phyloP scores from a whole-genome alignment of 2,329 filamentous ascomycete genomes.

The Furcasterigmium furcatum region DNA sequence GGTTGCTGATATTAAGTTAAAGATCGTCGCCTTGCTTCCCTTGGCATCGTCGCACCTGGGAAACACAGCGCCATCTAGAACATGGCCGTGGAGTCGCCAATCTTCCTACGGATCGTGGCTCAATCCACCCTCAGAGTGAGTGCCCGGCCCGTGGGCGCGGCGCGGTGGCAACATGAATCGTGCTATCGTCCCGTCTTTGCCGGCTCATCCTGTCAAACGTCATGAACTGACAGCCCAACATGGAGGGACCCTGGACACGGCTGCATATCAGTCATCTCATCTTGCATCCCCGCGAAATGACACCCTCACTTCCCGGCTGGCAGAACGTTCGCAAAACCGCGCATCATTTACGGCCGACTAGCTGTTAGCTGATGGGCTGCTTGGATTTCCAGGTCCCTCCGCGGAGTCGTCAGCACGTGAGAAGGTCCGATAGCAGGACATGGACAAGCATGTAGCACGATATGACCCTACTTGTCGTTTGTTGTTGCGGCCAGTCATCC shows the following conservation, averaged over 20 bases:
- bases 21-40: background rate
- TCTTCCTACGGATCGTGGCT: background rate
- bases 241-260: constrained; percentile 1
- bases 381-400: too few species aligned
- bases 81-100: background rate
- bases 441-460: too few species aligned
- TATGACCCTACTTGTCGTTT: too few species aligned
- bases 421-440: too few species aligned
- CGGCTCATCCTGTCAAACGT: background rate
- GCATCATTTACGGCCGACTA: background rate
- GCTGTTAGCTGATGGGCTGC: too few species aligned
- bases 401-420: too few species aligned
- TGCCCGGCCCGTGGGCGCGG: background rate
- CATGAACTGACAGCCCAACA: background rate
- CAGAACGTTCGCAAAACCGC: background rate
- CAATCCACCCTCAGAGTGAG: background rate
- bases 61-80: background rate
- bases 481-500: too few species aligned
- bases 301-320: background rate
- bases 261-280: constrained; percentile 4
- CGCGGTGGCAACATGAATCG: background rate
- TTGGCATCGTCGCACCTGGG: background rate
- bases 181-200: background rate
- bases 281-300: constrained; percentile 5
- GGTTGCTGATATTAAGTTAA: background rate